phyloP scores from a whole-genome alignment of 495 filamentous ascomycete species.

The Aspergillus nanangensis region DNA sequence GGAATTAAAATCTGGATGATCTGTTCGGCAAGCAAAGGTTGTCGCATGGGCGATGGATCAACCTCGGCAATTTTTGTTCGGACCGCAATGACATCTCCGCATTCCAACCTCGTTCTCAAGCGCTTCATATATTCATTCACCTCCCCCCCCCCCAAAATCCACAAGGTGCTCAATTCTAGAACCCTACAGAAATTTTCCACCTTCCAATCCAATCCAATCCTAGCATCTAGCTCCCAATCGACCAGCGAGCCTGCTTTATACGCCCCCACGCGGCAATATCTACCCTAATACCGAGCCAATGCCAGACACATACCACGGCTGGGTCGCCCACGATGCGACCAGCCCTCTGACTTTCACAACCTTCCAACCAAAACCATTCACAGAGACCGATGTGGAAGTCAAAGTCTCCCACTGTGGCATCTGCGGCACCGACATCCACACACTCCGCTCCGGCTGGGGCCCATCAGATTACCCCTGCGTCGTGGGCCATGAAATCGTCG shows the following conservation, averaged over 20 bases:
- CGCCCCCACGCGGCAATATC: no score
- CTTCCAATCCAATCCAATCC: conserved; percentile 4
- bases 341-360: conserved; percentile 68
- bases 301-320: conserved; percentile 66
- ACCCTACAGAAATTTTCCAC: no score
- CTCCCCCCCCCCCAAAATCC: no score
- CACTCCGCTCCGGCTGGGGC: conserved; percentile 69
- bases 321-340: conserved; percentile 67
- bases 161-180: no score
- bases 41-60: background rate
- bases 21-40: no score
- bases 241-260: no score
- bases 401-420: conserved; percentile 75
- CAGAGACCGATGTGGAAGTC: conserved; percentile 64
- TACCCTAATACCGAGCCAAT: conserved; percentile 3
- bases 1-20: no score
- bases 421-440: conserved; percentile 77
- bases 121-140: background rate
- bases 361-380: conserved; percentile 75
- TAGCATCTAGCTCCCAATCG: no score
- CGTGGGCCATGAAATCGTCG: conserved; percentile 85
- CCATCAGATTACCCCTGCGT: conserved; percentile 65
- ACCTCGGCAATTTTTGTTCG: conserved; percentile 11
- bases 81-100: background rate
- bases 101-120: background rate